phyloP scores from a whole-genome alignment of 139 green algal genomes.

The Ostreobium quekettii region DNA sequence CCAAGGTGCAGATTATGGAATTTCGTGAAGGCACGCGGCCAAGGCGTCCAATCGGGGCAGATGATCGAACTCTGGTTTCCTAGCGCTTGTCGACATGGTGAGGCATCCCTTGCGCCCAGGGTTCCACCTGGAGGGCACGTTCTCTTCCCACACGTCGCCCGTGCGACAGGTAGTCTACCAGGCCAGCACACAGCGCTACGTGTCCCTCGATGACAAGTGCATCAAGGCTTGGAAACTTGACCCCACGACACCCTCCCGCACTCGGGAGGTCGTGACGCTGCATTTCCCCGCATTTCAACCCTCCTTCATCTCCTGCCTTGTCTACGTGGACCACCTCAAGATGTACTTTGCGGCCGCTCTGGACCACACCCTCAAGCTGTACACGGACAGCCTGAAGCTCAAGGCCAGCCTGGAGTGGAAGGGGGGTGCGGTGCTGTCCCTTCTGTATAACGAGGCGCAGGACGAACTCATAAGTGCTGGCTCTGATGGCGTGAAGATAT shows the following conservation, averaged over 20 bases:
- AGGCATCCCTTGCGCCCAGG: background rate
- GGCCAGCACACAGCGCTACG: background rate
- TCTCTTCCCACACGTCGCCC: background rate
- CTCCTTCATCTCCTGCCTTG: background rate
- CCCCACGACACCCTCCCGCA: too few species aligned
- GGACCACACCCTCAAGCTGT: background rate
- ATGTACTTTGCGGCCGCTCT: background rate
- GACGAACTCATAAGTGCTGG: background rate
- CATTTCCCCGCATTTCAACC: background rate
- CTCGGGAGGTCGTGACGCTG: background rate
- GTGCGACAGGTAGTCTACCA: background rate
- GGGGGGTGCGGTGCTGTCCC: background rate
- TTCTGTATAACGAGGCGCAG: background rate
- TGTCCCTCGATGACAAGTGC: background rate
- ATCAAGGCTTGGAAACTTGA: background rate
- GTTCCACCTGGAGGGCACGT: background rate
- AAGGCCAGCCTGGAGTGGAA: background rate
- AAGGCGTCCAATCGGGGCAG: background rate
- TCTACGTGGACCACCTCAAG: background rate
- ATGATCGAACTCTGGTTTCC: background rate
- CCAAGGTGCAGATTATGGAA: background rate
- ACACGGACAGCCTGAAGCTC: background rate
- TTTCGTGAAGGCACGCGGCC: background rate
- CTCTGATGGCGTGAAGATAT: background rate
- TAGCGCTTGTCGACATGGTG: background rate